Conservation (phyloP, 2,329 filamentous ascomycete genomes). For the Talaromyces sp. region DNA sequence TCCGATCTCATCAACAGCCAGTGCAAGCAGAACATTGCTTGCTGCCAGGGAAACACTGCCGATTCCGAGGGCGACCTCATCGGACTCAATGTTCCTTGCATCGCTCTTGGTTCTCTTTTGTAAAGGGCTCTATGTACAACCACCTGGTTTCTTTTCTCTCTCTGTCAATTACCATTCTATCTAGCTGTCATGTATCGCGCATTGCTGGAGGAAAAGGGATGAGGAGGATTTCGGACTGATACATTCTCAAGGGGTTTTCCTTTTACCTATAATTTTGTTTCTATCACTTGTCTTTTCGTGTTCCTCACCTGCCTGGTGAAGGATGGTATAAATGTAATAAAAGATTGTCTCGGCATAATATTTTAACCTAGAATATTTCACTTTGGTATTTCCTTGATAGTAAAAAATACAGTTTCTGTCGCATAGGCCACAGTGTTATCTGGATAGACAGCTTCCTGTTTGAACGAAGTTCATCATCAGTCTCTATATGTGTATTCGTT, state of each 20-base stretch:
- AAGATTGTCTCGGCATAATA: conserved; percentile 13
- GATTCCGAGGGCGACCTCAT: conserved; percentile 32
- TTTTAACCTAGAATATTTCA: not conserved
- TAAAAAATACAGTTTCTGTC: too few species aligned
- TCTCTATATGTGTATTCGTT: too few species aligned
- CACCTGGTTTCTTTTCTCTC: conserved; percentile 10
- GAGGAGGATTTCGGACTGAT: conserved; percentile 1
- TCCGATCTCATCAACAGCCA: conserved; percentile 36
- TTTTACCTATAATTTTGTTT: conserved; percentile 12
- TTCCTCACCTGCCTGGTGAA: not conserved
- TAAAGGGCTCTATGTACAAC: conserved; percentile 25
- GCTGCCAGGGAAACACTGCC: conserved; percentile 36
- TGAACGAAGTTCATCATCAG: too few species aligned
- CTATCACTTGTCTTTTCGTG: conserved; percentile 10
- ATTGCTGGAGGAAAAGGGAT: not conserved
- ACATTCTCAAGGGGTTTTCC: not conserved
- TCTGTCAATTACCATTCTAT: conserved; percentile 1
- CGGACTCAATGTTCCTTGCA: conserved; percentile 36
- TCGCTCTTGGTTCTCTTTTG: conserved; percentile 38
- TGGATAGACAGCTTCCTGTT: too few species aligned
- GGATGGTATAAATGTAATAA: conserved; percentile 17
- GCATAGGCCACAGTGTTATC: too few species aligned
- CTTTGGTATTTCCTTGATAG: not conserved
- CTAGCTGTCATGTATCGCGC: conserved; percentile 6
- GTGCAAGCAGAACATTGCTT: conserved; percentile 42